Evolutionary conservation across 805 yeast genomes (phyloP), one percentile per base, ranked within the genome.

Genomic region (Candida nonsorbophila): DNA sequence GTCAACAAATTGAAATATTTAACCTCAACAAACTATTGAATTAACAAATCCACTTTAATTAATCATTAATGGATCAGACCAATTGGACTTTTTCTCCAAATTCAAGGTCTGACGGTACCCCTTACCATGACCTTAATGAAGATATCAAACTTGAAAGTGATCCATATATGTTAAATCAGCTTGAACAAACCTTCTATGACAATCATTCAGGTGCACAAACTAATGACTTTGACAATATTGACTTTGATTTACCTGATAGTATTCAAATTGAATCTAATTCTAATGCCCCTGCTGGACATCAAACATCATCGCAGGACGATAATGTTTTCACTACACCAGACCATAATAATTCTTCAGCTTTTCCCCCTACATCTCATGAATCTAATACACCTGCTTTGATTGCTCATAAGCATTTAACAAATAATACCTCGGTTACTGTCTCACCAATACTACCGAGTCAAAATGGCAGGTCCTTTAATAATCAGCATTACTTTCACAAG

Each of bases 381-480:
- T 33, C 36, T 17, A 33, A 36, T 17, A 38, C 40, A 13, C 41
- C 41, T 6, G 16, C 12, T 16, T 29, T 36, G 6, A 10, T 21
- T n/a, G 34, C 41, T 15, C 30, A 35, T 11, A 35, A 41, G 8
- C 26, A 30, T 16, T 20, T 25, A 6, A 20, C 13, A 14, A 18
- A 22, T 13, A 24, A 22, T 10, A 23, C 21, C 7, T 25, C 27
- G n/a, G 30, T 35, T 22, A 44, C 56, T 26, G 40, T 41, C 8
- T 55, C 62, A 25, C 70, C 69, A 1, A 52, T 62, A 10, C 45
- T 63, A 21, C 69, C 69, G 1, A 53, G 67, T 24, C 70, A 63
- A 33, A 60, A 62, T 38, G 63, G 55, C 24, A 55, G 51, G 34
- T 56, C 65, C 5, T 63, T 49, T 45, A 62, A 64, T 35, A 55